Percentiles rank a stretch among this genome's conserved stretches.
Evolutionary conservation across 495 filamentous ascomycete genomes (phyloP).

Genomic region (Neurospora sp.): DNA sequence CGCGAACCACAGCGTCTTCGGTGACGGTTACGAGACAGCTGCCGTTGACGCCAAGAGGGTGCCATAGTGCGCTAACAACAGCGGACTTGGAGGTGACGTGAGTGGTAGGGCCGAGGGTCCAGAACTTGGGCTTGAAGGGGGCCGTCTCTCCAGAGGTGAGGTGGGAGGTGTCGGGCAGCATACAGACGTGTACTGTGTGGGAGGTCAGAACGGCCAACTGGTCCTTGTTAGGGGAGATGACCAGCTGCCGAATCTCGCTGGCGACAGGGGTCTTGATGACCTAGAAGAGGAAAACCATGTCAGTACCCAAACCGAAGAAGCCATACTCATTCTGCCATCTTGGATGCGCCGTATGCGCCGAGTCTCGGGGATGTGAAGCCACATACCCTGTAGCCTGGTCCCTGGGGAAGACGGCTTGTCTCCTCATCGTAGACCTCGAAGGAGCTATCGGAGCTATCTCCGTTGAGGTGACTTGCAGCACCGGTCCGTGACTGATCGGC

Average conservation of each 20-base stretch:
- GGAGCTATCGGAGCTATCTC: constrained; percentile 20
- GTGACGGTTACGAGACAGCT: constrained; percentile 76
- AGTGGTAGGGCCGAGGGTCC: constrained; percentile 75
- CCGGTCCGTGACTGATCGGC: constrained; percentile 15
- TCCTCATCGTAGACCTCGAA: constrained; percentile 24
- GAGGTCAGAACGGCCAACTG: constrained; percentile 75
- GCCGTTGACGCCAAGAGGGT: constrained; percentile 66
- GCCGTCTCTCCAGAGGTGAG: constrained; percentile 52
- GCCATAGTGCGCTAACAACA: constrained; percentile 72
- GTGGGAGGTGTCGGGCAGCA: constrained; percentile 66
- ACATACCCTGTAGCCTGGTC: constrained; percentile 40
- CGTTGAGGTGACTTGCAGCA: constrained; percentile 16
- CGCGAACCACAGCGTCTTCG: constrained; percentile 68
- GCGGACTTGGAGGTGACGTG: constrained; percentile 76
- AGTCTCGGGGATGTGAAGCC: background rate
- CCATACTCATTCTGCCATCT: background rate
- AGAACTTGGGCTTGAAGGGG: constrained; percentile 67
- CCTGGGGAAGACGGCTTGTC: constrained; percentile 10
- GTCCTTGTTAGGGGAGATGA: constrained; percentile 68
- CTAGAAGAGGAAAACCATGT: constrained; percentile 25
- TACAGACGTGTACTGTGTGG: constrained; percentile 72
- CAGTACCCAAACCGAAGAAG: background rate
- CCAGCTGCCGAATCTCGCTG: constrained; percentile 67
- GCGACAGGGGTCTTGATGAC: constrained; percentile 60
- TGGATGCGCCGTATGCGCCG: background rate